Conservation (phyloP, 441 rosid species). For the Cnidoscolus chayamansa region DNA sequence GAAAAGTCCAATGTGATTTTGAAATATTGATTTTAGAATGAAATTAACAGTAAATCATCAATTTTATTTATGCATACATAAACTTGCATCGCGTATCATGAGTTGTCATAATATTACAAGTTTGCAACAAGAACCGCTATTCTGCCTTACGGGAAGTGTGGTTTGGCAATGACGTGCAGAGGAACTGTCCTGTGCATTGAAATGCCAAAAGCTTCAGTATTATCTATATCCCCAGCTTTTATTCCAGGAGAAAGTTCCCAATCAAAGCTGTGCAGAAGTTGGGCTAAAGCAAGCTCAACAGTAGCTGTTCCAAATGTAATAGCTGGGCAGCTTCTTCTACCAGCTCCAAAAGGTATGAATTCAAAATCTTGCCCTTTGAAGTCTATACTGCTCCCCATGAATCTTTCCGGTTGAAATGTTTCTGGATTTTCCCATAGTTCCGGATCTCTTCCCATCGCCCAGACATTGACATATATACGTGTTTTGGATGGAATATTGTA, state of each 20-base stretch:
- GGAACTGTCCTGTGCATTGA: slow-evolving; percentile 25
- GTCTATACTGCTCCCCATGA: slow-evolving; percentile 35
- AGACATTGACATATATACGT: slow-evolving; percentile 39
- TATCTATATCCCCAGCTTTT: slow-evolving; percentile 29
- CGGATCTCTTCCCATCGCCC: slow-evolving; percentile 51
- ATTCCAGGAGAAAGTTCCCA: slow-evolving; percentile 33
- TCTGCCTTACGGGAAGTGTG: no score
- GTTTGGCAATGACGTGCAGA: slow-evolving; percentile 19
- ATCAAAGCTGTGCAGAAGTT: slow-evolving; percentile 26
- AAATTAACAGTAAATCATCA: no score
- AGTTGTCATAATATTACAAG: no score
- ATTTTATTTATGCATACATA: no score
- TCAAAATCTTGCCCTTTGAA: slow-evolving; percentile 49
- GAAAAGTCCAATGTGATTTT: no score
- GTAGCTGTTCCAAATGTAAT: slow-evolving; percentile 21
- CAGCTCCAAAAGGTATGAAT: slow-evolving; percentile 37
- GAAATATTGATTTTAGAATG: no score
- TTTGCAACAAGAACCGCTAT: no score
- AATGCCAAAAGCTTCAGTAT: slow-evolving; percentile 19
- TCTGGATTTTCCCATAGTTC: slow-evolving; percentile 42
- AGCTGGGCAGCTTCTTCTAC: slow-evolving; percentile 36
- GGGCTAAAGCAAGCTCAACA: slow-evolving; percentile 30
- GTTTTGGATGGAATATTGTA: slow-evolving; percentile 44
- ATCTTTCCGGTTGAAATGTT: slow-evolving; percentile 47
- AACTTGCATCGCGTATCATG: no score